Evolutionary conservation across 495 filamentous ascomycete species (phyloP).

Genomic region (Podospora bellae-mahoneyi): DNA sequence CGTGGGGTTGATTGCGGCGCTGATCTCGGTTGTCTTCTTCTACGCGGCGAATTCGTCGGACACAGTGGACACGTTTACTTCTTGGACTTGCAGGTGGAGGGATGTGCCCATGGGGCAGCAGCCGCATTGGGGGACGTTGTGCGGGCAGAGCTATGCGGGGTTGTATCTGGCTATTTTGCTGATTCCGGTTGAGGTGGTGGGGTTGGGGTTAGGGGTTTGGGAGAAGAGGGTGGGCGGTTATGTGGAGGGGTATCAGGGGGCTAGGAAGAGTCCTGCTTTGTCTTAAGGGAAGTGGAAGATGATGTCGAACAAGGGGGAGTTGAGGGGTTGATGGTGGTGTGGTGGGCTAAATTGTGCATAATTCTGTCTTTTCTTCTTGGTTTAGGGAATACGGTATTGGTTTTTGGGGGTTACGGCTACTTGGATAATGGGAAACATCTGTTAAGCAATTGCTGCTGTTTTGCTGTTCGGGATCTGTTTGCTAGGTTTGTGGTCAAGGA

Average conservation of each 20-base stretch:
- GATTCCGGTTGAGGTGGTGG: conserved; percentile 48
- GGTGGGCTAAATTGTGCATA: conserved; percentile 1
- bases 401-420: neutral
- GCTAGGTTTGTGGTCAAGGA: neutral
- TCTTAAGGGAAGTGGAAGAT: neutral
- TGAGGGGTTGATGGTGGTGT: neutral
- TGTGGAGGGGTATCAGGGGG: conserved; percentile 22
- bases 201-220: conserved; percentile 40
- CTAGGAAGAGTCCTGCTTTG: conserved; percentile 24
- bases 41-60: conserved; percentile 51
- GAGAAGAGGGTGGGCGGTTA: conserved; percentile 41
- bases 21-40: conserved; percentile 52
- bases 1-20: conserved; percentile 42
- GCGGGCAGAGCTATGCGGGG: conserved; percentile 47
- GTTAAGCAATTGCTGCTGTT: neutral
- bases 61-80: conserved; percentile 46
- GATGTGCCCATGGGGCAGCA: conserved; percentile 41
- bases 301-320: neutral
- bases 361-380: conserved; percentile 4
- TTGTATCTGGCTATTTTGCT: conserved; percentile 51
- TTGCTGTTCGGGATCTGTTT: neutral
- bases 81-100: conserved; percentile 55
- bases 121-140: conserved; percentile 50
- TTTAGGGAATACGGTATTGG: neutral
- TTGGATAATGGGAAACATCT: neutral